A percentile compares a stretch with the other conserved stretches of the same genome.
Evolutionary conservation across 1,284 basidiomycete species (phyloP).

Genomic region (Microbotryum saponariae): DNA sequence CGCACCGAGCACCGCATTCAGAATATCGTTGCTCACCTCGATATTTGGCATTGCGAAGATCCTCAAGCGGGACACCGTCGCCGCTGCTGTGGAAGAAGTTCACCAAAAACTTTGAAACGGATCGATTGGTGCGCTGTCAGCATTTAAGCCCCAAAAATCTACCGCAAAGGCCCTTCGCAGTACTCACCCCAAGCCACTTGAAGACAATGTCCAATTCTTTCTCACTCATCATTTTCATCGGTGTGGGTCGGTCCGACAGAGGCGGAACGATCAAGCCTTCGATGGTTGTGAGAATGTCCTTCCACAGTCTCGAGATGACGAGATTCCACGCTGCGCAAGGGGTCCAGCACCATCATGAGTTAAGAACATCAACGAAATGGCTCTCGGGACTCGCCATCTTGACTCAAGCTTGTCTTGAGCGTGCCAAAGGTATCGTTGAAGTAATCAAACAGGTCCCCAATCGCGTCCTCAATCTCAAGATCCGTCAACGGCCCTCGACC

Average conservation of each 20-base stretch:
- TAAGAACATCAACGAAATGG: background rate
- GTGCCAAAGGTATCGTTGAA: constrained; percentile 90
- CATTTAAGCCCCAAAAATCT: too few relatives aligned
- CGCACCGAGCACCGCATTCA: constrained; percentile 4
- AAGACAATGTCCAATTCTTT: constrained; percentile 97
- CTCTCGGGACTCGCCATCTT: constrained; percentile 38
- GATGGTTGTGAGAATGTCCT: constrained; percentile 81
- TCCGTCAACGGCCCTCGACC: constrained; percentile 55
- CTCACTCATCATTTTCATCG: constrained; percentile 82
- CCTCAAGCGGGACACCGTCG: constrained; percentile 71
- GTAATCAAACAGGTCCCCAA: constrained; percentile 88
- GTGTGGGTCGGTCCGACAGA: constrained; percentile 75
- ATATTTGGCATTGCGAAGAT: constrained; percentile 93
- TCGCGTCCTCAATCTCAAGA: constrained; percentile 88
- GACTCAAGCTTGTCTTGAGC: constrained; percentile 77
- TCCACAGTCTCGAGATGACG: constrained; percentile 58
- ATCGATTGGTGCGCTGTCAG: background rate
- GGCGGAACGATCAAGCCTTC: constrained; percentile 88
- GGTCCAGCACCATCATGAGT: background rate
- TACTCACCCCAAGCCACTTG: constrained; percentile 83
- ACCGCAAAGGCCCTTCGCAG: background rate
- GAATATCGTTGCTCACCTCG: constrained; percentile 47
- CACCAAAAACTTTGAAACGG: constrained; percentile 61
- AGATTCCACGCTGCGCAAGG: constrained; percentile 25
- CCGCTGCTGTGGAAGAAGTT: constrained; percentile 95